phyloP scores from a whole-genome alignment of 345 rosid genomes.

The Eucalyptus marginata region DNA sequence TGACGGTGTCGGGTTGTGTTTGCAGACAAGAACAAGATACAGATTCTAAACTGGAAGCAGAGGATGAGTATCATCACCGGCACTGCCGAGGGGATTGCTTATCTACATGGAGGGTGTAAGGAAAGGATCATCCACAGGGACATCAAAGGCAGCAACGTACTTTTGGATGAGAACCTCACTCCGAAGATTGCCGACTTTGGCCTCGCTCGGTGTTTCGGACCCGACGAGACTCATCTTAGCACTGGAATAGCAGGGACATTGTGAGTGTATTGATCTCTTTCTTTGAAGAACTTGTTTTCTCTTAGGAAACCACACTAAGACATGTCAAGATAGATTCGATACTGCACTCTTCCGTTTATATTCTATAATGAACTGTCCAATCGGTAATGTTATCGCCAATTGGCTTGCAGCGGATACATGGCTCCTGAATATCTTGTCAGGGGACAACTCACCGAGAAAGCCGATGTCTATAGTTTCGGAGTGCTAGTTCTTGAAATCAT shows the following conservation, averaged over 20 bases:
- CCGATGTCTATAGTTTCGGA: slow-evolving; percentile 73
- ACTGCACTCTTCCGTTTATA: not conserved
- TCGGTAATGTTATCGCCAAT: not conserved
- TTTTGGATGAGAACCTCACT: slow-evolving; percentile 45
- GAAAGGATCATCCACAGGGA: slow-evolving; percentile 72
- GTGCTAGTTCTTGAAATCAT: slow-evolving; percentile 59
- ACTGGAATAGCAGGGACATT: slow-evolving; percentile 77
- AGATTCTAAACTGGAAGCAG: slow-evolving; percentile 52
- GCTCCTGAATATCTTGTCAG: slow-evolving; percentile 77
- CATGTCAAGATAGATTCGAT: not conserved
- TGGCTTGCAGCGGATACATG: slow-evolving; percentile 57
- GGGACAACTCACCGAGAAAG: slow-evolving; percentile 67
- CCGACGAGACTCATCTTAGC: slow-evolving; percentile 34
- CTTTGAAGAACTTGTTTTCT: not conserved
- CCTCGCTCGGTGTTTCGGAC: slow-evolving; percentile 42
- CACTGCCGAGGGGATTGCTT: slow-evolving; percentile 71
- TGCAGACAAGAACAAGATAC: slow-evolving; percentile 32
- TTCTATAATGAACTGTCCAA: not conserved
- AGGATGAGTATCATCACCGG: slow-evolving; percentile 46
- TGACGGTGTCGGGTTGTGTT: not conserved
- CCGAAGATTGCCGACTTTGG: slow-evolving; percentile 91
- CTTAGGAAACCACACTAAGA: not conserved
- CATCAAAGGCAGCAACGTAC: slow-evolving; percentile 72
- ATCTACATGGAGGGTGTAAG: slow-evolving; percentile 51
- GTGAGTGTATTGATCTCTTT: slow-evolving; percentile 6